phyloP scores from a whole-genome alignment of 192 early-diverging fungal genomes.

The Funneliformis mosseae region DNA sequence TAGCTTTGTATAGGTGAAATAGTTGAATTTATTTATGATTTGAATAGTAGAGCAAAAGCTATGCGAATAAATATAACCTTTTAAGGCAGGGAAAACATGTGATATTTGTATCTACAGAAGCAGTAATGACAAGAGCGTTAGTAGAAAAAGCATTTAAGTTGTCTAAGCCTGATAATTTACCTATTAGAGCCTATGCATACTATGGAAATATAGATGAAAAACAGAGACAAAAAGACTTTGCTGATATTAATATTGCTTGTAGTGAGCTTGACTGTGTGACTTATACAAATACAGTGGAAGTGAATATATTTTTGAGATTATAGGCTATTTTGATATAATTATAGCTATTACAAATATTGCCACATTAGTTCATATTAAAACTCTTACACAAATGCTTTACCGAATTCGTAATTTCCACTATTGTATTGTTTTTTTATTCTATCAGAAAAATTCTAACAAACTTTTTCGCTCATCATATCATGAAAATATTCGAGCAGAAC shows the following conservation, averaged over 20 bases:
- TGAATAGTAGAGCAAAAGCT: no score
- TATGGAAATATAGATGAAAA: conserved; percentile 24
- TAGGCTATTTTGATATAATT: no score
- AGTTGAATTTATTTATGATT: no score
- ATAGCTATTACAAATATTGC: conserved; percentile 9
- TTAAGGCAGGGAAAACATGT: no score
- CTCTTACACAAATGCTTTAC: conserved; percentile 20
- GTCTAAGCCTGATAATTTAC: not conserved
- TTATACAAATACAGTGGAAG: conserved; percentile 8
- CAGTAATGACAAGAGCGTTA: no score
- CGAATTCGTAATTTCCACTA: not conserved
- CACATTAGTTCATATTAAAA: not conserved
- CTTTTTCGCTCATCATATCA: no score
- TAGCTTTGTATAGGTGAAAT: no score
- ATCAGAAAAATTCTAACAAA: no score
- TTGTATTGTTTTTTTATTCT: conserved; percentile 12
- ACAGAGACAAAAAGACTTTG: conserved; percentile 17
- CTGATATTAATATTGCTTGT: conserved; percentile 14
- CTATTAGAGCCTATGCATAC: not conserved
- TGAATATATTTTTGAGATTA: not conserved
- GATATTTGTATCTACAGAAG: no score
- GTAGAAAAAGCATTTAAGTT: not conserved
- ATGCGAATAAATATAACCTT: no score
- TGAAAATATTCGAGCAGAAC: not conserved
- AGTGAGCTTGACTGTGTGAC: not conserved